Evolutionary conservation across 805 yeast species (phyloP), one percentile per base, ranked within the genome.

Genomic region (Candida vartiovaarae): DNA sequence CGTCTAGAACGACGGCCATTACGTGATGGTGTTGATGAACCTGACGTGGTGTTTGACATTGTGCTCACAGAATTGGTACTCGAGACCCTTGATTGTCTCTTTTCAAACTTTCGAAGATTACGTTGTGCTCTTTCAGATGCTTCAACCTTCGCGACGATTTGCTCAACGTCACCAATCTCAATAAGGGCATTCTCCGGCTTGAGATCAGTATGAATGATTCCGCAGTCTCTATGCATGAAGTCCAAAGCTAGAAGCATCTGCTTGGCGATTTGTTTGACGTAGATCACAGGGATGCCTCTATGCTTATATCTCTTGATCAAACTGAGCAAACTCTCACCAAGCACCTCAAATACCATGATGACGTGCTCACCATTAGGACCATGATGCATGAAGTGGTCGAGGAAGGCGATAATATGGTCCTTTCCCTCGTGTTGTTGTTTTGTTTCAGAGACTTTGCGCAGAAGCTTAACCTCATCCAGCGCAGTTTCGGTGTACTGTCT

Each of bases 281-380:
- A 76, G 24, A 74, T 72, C 30, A 78, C 60, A 3, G 95, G 95
- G n/a, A 87, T 75, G 24, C 95, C 91, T 50, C 84, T 72, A 63
- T 84, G 88, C 58, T 76, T 72, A 57, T 75, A 90, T 44, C 90
- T 72, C 50, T 86, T 76, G 46, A 91, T 88, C 52, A 93, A 70
- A 23, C 95, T 90, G 41, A 93, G 68, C 52, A 93, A 63, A 60
- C 89, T 91, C 63, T 93, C 99, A 23, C 99, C 99, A 49, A 93
- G 69, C 0, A 93, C 96, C 65, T 93, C 99, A 62, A 93, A 93
- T 2, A 91, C 97, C 98, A 93, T 93, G 46, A 93, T 91, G 8
- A 89, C 82, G 64, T 93, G 99, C 3, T 76, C 72, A 2, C 99
- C 99, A 63, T 93, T 88, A 5, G 87, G 89, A 1, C 99, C 99